Base-by-base conservation (phyloP, 495 filamentous ascomycete genomes). In the Aspergillus indologenus region DNA sequence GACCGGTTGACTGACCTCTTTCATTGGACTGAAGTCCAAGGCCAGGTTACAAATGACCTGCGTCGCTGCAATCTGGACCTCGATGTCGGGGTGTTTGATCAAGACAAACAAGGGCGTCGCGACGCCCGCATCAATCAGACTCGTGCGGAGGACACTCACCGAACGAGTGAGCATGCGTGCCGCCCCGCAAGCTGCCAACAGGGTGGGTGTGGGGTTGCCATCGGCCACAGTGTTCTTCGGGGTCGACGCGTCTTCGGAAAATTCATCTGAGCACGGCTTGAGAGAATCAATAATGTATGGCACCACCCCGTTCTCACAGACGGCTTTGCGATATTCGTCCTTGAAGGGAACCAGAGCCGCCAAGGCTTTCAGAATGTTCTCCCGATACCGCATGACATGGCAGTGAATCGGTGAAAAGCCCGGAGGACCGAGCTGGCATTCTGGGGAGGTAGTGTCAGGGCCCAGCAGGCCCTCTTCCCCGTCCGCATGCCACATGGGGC, bases 1-100 rank as follows among this genome's bases (percentile, higher is more conserved):
- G 12, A 14, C 2, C 12, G 12, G 12, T 40, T 40, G 34, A 40
- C 34, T 76, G 64, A 92, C 90, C 69, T 88, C 82, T 75, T 88
- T 85, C 91, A 98, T 91, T 12, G 94, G 92, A 62, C 91, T 96
- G 65, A 91, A 89, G 45, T 95, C 89, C 21, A 89, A 74, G 2
- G 95, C 80, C 34, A 98, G 71, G 68, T 98, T 98, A 64, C 87
- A 90, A 34, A 94, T 78, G 0, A 86, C 86, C 18, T 87, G 85
- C 0, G 90, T 91, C 2, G 95, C 92, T 29, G 90, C 89, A 62
- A 93, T 87, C 64, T 92, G 86, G 20, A 98, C 88, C 53, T 94
- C 87, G 24, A 90, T 76, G 66, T 94, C 85, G 15, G 80, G 81
- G 70, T 95, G 87, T 48, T 79, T 84, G 19, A 98, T 74, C 22